A percentile compares a stretch with the other conserved stretches of the same genome.
Evolutionary conservation across 1,284 basidiomycete species (phyloP).

Genomic region (Malassezia globosa): DNA sequence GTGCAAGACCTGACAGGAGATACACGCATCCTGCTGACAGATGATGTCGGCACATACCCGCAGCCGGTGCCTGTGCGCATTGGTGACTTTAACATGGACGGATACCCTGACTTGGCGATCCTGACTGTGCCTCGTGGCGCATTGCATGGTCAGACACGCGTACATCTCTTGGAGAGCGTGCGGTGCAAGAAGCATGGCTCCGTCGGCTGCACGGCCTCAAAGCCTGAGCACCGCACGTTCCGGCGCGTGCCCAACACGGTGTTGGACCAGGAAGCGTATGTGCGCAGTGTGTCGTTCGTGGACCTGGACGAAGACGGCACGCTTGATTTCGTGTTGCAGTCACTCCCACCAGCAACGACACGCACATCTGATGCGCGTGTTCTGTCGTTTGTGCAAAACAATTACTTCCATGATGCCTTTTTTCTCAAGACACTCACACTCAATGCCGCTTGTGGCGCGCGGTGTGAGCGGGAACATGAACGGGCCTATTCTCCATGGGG

Average conservation of each 20-base stretch:
- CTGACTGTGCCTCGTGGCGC: conserved; percentile 53
- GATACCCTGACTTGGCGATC: conserved; percentile 74
- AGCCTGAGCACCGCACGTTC: conserved; percentile 4
- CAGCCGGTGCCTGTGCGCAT: conserved; percentile 64
- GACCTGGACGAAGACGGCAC: conserved; percentile 96
- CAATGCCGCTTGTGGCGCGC: conserved; percentile 79
- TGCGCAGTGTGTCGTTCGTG: conserved; percentile 65
- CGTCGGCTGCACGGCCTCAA: conserved; percentile 5
- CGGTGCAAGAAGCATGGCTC: conserved; percentile 55
- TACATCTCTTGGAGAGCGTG: conserved; percentile 62
- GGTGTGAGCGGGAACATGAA: conserved; percentile 51
- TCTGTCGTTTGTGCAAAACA: conserved; percentile 82
- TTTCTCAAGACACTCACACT: conserved; percentile 74
- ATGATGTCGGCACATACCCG: conserved; percentile 58
- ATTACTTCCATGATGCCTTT: conserved; percentile 97
- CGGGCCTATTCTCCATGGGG: conserved; percentile 63
- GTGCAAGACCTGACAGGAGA: conserved; percentile 5
- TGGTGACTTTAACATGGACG: conserved; percentile 86
- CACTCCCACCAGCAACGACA: conserved; percentile 42
- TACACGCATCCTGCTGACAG: conserved; percentile 57
- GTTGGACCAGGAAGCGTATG: conserved; percentile 64
- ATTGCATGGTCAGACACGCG: conserved; percentile 50
- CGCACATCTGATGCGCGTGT: conserved; percentile 23
- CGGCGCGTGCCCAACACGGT: conserved; percentile 27
- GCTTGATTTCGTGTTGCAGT: conserved; percentile 79